A percentile compares a stretch with the other conserved stretches of the same genome.
These are phyloP conservation scores for Aspergillus cristatus DNA, from an alignment of 495 filamentous ascomycete species.

Conservation along the genomic window DNA sequence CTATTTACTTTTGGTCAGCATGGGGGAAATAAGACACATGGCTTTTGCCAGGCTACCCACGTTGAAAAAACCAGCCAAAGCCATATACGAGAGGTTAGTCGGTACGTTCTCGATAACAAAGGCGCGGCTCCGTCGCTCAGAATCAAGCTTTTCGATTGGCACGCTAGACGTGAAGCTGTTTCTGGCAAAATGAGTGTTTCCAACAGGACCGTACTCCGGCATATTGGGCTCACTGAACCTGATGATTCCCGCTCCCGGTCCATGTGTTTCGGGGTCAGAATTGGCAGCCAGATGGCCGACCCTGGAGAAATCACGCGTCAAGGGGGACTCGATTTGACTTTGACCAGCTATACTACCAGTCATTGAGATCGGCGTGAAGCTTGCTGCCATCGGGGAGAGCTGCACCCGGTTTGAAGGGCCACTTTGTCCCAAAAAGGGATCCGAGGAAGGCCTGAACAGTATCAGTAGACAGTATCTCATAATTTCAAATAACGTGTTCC, in stretches of 20 bases:
- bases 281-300: slow-evolving; percentile 9
- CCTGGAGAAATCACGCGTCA: slow-evolving; percentile 5
- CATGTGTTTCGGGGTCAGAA: slow-evolving; percentile 5
- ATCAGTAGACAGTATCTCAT: slow-evolving; percentile 4
- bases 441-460: slow-evolving; percentile 10
- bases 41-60: slow-evolving; percentile 11
- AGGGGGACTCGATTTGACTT: slow-evolving; percentile 3
- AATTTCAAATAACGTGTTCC: not conserved
- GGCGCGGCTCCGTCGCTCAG: slow-evolving; percentile 17
- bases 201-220: slow-evolving; percentile 8
- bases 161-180: slow-evolving; percentile 1
- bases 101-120: slow-evolving; percentile 24
- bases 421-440: slow-evolving; percentile 20
- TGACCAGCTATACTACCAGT: slow-evolving; percentile 2
- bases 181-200: slow-evolving; percentile 5
- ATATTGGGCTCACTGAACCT: slow-evolving; percentile 2
- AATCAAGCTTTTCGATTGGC: slow-evolving; percentile 6
- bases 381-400: slow-evolving; percentile 23
- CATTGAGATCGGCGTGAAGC: slow-evolving; percentile 25
- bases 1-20: slow-evolving; percentile 11
- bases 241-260: not conserved
- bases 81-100: slow-evolving; percentile 17
- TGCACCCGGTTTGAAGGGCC: slow-evolving; percentile 10
- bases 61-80: slow-evolving; percentile 23
- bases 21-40: not conserved